phyloP scores from a whole-genome alignment of 139 green algal genomes.

The Chlorella sp. region DNA sequence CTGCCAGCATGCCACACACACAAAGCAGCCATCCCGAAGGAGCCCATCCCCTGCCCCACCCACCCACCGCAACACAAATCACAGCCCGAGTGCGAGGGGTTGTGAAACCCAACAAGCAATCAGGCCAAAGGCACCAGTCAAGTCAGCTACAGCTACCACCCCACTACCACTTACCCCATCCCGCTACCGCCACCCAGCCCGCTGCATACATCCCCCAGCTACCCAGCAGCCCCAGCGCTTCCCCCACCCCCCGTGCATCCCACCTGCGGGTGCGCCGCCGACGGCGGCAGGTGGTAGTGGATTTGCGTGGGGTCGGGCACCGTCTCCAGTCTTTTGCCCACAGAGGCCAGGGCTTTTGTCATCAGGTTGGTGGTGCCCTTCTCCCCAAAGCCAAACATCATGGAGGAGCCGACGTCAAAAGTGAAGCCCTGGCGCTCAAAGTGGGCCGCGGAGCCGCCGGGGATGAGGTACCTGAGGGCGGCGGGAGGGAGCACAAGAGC shows the following conservation, averaged over 20 bases:
- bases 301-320: conserved; percentile 94
- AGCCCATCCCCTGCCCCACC: neutral
- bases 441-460: conserved; percentile 88
- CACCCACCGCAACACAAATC: too few species aligned
- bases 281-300: conserved; percentile 92
- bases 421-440: conserved; percentile 93
- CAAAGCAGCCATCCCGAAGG: neutral
- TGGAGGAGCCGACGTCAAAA: conserved; percentile 90
- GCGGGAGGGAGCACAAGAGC: neutral
- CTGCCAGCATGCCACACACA: too few species aligned
- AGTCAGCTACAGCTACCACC: too few species aligned
- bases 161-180: too few species aligned
- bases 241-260: neutral
- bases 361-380: conserved; percentile 96
- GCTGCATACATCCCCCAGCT: too few species aligned
- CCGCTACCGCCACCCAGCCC: neutral
- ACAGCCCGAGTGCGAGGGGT: too few species aligned
- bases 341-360: conserved; percentile 84
- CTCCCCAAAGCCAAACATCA: conserved; percentile 98
- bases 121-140: too few species aligned
- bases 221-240: too few species aligned
- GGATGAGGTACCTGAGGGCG: conserved; percentile 86
- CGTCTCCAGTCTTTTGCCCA: conserved; percentile 86
- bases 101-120: too few species aligned
- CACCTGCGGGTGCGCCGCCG: conserved; percentile 69